A percentile compares a stretch with the other conserved stretches of the same genome.
These are phyloP conservation scores for Telfairia occidentalis DNA, from an alignment of 331 rosid genomes.

Conservation along the genomic window DNA sequence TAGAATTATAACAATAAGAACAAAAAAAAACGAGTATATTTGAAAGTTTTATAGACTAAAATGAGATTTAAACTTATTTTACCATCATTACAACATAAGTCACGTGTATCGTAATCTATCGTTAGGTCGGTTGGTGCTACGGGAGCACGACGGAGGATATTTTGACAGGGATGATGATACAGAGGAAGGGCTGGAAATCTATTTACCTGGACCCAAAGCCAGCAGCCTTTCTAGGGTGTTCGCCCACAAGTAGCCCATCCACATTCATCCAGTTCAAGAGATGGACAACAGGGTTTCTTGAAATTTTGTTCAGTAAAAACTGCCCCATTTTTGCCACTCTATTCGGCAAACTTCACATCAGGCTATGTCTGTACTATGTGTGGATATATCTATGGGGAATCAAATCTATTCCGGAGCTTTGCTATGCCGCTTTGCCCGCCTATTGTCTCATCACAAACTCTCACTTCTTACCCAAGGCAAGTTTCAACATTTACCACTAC, in stretches of 20 bases:
- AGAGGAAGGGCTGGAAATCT: background rate
- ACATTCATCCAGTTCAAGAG: background rate
- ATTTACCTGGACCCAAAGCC: background rate
- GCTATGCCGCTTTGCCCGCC: background rate
- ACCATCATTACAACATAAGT: too few species aligned
- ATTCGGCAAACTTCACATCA: background rate
- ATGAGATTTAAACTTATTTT: too few species aligned
- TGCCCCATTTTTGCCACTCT: background rate
- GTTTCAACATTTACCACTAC: too few species aligned
- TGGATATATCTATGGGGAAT: background rate
- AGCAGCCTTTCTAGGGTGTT: background rate
- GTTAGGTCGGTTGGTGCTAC: background rate
- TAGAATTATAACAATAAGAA: too few species aligned
- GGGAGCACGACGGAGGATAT: background rate
- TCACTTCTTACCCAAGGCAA: slow-evolving; percentile 9
- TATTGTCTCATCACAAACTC: background rate
- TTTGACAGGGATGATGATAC: slow-evolving; percentile 5
- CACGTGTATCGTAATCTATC: too few species aligned
- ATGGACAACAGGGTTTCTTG: slow-evolving; percentile 2
- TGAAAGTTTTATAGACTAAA: too few species aligned
- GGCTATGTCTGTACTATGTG: background rate
- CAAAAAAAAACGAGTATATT: too few species aligned
- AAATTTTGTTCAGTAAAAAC: background rate
- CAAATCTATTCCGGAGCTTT: background rate
- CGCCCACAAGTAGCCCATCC: background rate